Evolutionary conservation across 306 rosid species (phyloP), one percentile per base, ranked within the genome.

Genomic region (Cicer yamashitae): DNA sequence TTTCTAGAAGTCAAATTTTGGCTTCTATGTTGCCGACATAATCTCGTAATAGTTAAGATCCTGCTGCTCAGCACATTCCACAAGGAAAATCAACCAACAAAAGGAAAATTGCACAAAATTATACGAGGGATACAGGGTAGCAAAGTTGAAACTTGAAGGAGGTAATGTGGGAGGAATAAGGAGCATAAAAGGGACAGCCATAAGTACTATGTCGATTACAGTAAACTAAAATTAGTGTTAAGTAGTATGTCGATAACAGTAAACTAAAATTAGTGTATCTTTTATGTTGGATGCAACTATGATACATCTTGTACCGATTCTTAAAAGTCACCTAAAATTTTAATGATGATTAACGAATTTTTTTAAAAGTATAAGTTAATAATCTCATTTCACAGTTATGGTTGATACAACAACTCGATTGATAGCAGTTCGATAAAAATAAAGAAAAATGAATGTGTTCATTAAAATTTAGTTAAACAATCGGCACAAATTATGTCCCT

Each of bases 81-180:
- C 72, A 67, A 58, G 44, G 50, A 73, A 70, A 60, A 82, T 40
- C 13, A 58, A 65, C 5, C 18, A 58, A 46, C 13, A 0, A 12
- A 60, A 62, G 54, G 57, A 64, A 74, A 81, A 75, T 6, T 75
- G 77, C 77, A 81, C 73, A 57, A 68, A 81, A 81, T 50, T 41
- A 60, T 20, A 69, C 13, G 72, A 51, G 12, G 73, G 73, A 76
- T 40, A 44, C 48, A 44, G 0, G 38, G 57, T 45, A 54, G 44
- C 46, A 70, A 52, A 4, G 64, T 70, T 43, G 47, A 70, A 70
- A 68, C n/a, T 8, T 48, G 60, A 70, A 60, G 71, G 54, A 38
- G 41, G 38, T 65, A 64, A n/a, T 72, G 64, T 64, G 52, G 7
- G 12, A 45, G 56, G 61, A 45, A 18, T 22, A 57, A 25, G 70